Evolutionary conservation across 2,329 filamentous ascomycete species (phyloP), one percentile per base, ranked within the genome.

Genomic region (Myriangium duriaei): DNA sequence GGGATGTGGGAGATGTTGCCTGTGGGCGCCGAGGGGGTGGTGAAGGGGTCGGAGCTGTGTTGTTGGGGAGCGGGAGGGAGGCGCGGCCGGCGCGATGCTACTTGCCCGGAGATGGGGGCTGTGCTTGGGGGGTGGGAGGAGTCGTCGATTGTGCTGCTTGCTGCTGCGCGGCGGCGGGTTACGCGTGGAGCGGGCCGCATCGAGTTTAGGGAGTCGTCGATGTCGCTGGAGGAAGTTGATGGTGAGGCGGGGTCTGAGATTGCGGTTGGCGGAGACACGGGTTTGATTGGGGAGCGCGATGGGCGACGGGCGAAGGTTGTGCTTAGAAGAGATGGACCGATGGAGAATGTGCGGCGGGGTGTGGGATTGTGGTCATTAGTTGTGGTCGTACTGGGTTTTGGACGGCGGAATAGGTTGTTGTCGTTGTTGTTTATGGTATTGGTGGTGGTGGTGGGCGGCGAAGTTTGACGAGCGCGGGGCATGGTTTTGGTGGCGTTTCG

Each of bases 181-280:
- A 13, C 35, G 35, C 9, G 18, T 16, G 11, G 26, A 14, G 14
- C 14, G 26, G 12, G 17, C 15, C 6, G 26, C 24, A 31, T 38
- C 18, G 24, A 32, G 30, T 14, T 29, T 29, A 36, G 34, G 14
- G 34, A 36, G 33, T 36, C 33, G 10, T 36, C 33, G 17, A 36
- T 2, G 24, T 36, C 33, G 17, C 19, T 17, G 11, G 33, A 28
- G 4, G 19, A 14, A 11, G 33, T 10, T 11, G 24, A 10, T n/a
- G 21, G 4, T 13, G 2, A n/a, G 2, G 11, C 17, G n/a, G n/a
- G n/a, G n/a, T n/a, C n/a, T n/a, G n/a, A n/a, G n/a, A n/a, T n/a
- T n/a, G n/a, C n/a, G 15, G 21, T 36, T 12, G 32, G 17, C 32
- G 16, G 32, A 11, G 7, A 19, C 19, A 21, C 16, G n/a, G n/a